Evolutionary conservation across 305 asterid species (phyloP).

Genomic region (Plantago coronopus): DNA sequence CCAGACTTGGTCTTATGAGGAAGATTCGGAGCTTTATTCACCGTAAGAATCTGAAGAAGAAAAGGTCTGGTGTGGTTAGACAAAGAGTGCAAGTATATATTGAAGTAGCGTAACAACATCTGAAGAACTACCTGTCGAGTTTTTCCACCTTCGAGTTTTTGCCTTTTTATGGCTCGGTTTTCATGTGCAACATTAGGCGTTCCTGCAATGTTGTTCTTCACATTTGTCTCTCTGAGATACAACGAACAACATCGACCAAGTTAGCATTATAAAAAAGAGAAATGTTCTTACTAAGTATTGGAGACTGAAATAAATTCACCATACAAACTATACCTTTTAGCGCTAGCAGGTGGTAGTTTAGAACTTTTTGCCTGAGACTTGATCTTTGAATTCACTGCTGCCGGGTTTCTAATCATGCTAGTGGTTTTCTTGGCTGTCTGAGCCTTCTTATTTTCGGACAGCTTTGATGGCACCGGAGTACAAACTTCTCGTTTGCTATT

Average conservation of each 20-base stretch:
- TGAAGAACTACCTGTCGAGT: conserved; percentile 50
- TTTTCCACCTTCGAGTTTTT: conserved; percentile 83
- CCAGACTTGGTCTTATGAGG: conserved; percentile 78
- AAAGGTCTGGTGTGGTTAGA: neutral
- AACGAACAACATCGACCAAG: conserved; percentile 6
- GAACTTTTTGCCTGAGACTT: conserved; percentile 45
- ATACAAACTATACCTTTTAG: conserved; percentile 39
- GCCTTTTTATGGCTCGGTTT: conserved; percentile 87
- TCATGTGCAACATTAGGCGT: conserved; percentile 67
- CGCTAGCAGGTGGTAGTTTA: conserved; percentile 51
- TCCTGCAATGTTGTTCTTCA: conserved; percentile 38
- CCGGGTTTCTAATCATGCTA: conserved; percentile 54
- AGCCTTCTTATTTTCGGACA: conserved; percentile 34
- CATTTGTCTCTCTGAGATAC: conserved; percentile 43
- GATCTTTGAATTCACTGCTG: conserved; percentile 52
- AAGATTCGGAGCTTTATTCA: conserved; percentile 54
- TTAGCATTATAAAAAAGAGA: conserved; percentile 14
- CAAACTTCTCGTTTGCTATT: conserved; percentile 37
- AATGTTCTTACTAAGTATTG: neutral
- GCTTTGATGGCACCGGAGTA: conserved; percentile 60
- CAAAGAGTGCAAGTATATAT: conserved; percentile 2
- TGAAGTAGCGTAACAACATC: neutral
- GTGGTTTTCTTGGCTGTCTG: conserved; percentile 65
- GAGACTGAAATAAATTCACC: neutral
- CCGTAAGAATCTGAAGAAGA: conserved; percentile 55